Evolutionary conservation across 148 eudicot genomes (phyloP).

Genomic region (Hydrangea macrophylla): DNA sequence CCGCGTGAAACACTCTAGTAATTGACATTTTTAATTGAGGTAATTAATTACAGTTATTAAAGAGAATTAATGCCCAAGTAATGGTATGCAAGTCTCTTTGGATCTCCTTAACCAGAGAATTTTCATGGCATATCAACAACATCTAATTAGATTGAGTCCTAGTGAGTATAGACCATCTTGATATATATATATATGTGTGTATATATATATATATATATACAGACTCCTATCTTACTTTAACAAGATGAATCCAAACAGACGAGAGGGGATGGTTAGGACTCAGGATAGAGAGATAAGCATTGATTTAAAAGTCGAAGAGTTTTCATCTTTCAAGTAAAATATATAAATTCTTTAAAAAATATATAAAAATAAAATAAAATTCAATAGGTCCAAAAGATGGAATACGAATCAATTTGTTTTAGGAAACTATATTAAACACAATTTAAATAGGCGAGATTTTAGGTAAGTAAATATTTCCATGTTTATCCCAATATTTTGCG

Average conservation of each 20-base stretch:
- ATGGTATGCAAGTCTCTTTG: too few relatives aligned
- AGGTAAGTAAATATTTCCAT: conserved; percentile 10
- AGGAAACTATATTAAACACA: not conserved
- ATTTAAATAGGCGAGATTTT: conserved; percentile 4
- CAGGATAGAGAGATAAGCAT: not conserved
- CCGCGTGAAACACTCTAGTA: conserved; percentile 9
- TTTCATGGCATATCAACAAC: not conserved
- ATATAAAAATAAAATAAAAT: too few relatives aligned
- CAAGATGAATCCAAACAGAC: not conserved
- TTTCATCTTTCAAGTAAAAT: not conserved
- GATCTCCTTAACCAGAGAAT: not conserved
- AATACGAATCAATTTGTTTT: not conserved
- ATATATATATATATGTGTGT: too few relatives aligned
- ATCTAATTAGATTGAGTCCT: not conserved
- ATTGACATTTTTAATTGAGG: conserved; percentile 1
- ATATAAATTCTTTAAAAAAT: not conserved
- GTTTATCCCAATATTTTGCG: not conserved
- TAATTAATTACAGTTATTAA: conserved; percentile 13
- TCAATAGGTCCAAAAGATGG: not conserved
- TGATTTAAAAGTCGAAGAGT: not conserved
- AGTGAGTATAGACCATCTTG: not conserved
- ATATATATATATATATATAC: too few relatives aligned
- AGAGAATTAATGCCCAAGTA: conserved; percentile 8
- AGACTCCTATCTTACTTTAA: not conserved
- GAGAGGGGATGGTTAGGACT: not conserved